phyloP scores from a whole-genome alignment of 2,329 filamentous ascomycete genomes.

The Colletotrichum magnum region DNA sequence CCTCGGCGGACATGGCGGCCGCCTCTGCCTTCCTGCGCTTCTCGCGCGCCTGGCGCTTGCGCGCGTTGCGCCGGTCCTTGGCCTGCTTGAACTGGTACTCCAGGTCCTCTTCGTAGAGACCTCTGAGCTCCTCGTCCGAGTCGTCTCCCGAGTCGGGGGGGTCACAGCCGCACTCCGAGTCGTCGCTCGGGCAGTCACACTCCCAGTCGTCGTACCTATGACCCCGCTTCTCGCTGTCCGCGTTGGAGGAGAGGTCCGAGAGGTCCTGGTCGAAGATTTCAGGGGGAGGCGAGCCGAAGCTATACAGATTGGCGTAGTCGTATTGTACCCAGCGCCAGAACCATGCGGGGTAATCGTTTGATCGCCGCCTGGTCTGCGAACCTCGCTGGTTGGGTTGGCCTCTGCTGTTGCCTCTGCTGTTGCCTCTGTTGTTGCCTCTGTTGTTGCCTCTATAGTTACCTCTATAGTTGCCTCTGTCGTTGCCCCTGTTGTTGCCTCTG shows the following conservation, averaged over 20 bases:
- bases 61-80: neutral
- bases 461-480: too few species aligned
- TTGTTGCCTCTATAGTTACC: too few species aligned
- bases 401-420: too few species aligned
- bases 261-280: constrained; percentile 5
- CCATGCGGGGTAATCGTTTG: neutral
- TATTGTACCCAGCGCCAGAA: neutral
- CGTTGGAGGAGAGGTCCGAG: neutral
- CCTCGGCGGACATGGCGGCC: neutral
- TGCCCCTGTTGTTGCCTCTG: too few species aligned
- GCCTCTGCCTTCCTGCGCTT: neutral
- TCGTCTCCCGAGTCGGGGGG: neutral
- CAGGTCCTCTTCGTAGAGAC: neutral
- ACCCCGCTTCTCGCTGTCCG: neutral
- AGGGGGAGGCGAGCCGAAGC: neutral
- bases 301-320: neutral
- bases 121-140: neutral
- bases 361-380: too few species aligned
- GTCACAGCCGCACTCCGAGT: neutral
- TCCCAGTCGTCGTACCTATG: neutral
- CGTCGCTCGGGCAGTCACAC: neutral
- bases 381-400: too few species aligned
- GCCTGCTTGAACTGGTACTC: neutral
- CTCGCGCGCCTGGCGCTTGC: neutral
- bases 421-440: too few species aligned